Evolutionary conservation across 2,329 filamentous ascomycete species (phyloP).

Genomic region (Mariannaea elegans): DNA sequence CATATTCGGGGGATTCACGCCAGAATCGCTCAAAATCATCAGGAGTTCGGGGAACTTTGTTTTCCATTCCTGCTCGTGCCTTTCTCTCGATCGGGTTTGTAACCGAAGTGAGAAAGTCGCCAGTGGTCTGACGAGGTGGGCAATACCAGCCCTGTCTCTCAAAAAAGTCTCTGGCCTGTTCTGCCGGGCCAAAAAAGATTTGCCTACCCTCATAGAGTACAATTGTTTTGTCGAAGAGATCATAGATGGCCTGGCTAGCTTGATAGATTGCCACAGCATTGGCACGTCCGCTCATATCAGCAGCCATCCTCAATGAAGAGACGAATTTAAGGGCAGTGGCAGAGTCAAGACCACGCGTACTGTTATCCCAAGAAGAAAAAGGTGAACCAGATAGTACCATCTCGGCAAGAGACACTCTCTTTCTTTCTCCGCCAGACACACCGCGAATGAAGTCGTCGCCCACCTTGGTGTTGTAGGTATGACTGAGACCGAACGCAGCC

Average conservation of each 20-base stretch:
- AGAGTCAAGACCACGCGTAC: constrained; percentile 76
- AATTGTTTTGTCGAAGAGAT: constrained; percentile 78
- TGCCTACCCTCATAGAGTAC: constrained; percentile 81
- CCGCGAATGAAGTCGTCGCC: constrained; percentile 79
- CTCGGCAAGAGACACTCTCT: constrained; percentile 85
- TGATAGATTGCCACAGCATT: constrained; percentile 78
- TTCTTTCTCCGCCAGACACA: constrained; percentile 75
- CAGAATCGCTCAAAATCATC: constrained; percentile 71
- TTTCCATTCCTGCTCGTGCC: constrained; percentile 65
- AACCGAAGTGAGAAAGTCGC: constrained; percentile 75
- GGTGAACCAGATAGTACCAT: constrained; percentile 72
- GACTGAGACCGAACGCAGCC: constrained; percentile 76
- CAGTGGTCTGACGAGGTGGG: constrained; percentile 71
- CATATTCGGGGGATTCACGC: constrained; percentile 56
- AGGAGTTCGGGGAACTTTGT: constrained; percentile 70
- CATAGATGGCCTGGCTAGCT: constrained; percentile 74
- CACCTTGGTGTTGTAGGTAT: constrained; percentile 77
- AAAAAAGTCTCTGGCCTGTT: constrained; percentile 70
- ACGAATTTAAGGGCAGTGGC: constrained; percentile 79
- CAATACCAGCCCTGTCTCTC: constrained; percentile 74
- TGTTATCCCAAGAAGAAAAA: constrained; percentile 73
- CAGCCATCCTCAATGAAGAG: constrained; percentile 69
- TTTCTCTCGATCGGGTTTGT: constrained; percentile 71
- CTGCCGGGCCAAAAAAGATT: constrained; percentile 77
- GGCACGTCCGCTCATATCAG: constrained; percentile 69